A percentile compares a stretch with the other conserved stretches of the same genome.
Conservation (phyloP, 2,329 filamentous ascomycete species). For the Aspergillus quadricinctus region DNA sequence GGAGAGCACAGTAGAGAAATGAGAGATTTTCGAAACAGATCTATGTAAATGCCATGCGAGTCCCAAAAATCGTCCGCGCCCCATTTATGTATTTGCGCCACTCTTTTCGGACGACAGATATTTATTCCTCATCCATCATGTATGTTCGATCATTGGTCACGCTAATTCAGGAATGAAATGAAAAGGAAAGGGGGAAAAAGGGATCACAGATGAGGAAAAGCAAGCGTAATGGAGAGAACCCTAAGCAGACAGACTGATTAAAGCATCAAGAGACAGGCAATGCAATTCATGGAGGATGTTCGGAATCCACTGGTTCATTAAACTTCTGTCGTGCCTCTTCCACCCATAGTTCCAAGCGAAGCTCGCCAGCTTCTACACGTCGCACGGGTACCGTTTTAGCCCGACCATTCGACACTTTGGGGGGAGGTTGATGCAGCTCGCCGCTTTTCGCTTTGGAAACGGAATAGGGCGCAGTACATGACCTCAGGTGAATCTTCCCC, state of each 20-base stretch:
- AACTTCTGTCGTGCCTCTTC: conserved; percentile 60
- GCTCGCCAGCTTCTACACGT: conserved; percentile 60
- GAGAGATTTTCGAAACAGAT: conserved; percentile 27
- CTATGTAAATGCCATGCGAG: conserved; percentile 38
- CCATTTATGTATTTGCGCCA: conserved; percentile 37
- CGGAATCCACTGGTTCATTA: conserved; percentile 37
- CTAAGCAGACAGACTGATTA: neutral
- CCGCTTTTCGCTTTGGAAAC: conserved; percentile 36
- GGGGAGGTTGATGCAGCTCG: conserved; percentile 30
- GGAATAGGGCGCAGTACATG: conserved; percentile 38
- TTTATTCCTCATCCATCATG: conserved; percentile 36
- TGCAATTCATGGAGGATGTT: conserved; percentile 30
- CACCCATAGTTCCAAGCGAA: conserved; percentile 65
- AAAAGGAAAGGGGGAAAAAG: conserved; percentile 7
- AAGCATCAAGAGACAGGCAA: conserved; percentile 3
- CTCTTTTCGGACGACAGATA: conserved; percentile 27
- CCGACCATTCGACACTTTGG: conserved; percentile 42
- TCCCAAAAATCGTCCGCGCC: conserved; percentile 35
- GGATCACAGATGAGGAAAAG: conserved; percentile 8
- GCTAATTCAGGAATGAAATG: conserved; percentile 36
- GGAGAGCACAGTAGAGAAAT: conserved; percentile 27
- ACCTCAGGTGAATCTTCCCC: conserved; percentile 36
- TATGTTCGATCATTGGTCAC: conserved; percentile 40
- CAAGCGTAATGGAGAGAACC: conserved; percentile 5
- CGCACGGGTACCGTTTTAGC: conserved; percentile 58